Evolutionary conservation across 306 rosid genomes (phyloP), one percentile per base, ranked within the genome.

Genomic region (Neltuma alba): DNA sequence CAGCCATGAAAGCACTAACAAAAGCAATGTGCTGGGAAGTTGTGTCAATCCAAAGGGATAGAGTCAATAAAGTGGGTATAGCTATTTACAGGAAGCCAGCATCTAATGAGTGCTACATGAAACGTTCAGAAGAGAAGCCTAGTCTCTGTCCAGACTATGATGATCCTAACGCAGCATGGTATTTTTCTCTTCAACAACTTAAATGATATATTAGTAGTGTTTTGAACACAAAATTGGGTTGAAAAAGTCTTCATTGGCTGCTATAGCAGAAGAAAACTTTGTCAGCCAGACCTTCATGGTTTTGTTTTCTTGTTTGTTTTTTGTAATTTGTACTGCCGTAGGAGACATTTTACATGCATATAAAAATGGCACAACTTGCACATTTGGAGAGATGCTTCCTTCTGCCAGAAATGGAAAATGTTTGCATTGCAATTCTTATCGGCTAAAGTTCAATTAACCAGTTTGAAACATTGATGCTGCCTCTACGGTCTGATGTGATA

Each of bases 131-230:
- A 87, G 87, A 76, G n/a, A 85, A 91, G 75, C 98, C 99, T 54
- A 88, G 96, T 7, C 3, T 92, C 12, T 96, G 99, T 76, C 79
- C 72, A 50, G 87, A 74, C 12, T 80, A 90, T 13, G 99, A 96
- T 83, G 99, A 93, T 83, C 87, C 90, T 30, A 86, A 88, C 82
- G 99, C 98, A 38, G 96, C 99, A 74, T 96, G 99, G 99, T 96
- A 91, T 63, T 27, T 80, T 37, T 11, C 41, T 66, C 76, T 21
- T 73, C 23, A 52, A 60, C 44, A 42, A 50, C 55, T 69, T 57
- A 42, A 50, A 64, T 70, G 45, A 31, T 62, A 64, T 65, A 75
- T 68, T 44, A 54, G 3, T 20, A 30, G 21, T 27, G 6, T 25
- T 58, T 11, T 58, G 64, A 58, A 5, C 27, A 31, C 33, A 25